phyloP scores from a whole-genome alignment of 1,284 basidiomycete genomes.

The Papiliotrema flavescens region DNA sequence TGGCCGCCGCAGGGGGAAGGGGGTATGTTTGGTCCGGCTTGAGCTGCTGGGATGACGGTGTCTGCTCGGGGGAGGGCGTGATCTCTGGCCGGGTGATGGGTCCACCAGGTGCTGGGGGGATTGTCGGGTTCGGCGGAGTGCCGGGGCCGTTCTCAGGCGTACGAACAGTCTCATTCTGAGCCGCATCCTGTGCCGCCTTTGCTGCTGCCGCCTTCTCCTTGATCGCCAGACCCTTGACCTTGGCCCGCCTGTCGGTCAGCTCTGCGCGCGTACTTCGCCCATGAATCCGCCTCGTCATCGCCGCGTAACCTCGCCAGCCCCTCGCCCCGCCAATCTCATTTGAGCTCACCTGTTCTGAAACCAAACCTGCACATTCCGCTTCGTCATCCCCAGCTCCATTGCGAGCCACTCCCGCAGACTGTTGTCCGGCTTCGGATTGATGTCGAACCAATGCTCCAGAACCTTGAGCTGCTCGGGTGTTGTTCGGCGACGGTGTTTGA shows the following conservation, averaged over 20 bases:
- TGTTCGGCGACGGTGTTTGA: conserved; percentile 84
- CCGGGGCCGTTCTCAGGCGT: not conserved
- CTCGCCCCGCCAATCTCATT: too few species aligned
- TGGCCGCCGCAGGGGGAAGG: not conserved
- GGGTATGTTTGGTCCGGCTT: not conserved
- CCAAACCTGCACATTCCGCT: conserved; percentile 91
- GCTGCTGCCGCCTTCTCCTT: conserved; percentile 29
- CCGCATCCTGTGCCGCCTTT: conserved; percentile 18
- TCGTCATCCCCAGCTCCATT: conserved; percentile 79
- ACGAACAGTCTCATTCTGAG: not conserved
- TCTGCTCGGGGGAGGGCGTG: too few species aligned
- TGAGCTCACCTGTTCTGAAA: conserved; percentile 75
- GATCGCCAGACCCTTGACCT: conserved; percentile 63
- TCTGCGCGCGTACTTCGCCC: not conserved
- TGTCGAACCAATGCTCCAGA: conserved; percentile 77
- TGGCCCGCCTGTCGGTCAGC: conserved; percentile 61
- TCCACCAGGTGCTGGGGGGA: not conserved
- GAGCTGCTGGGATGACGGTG: not conserved
- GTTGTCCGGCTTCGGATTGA: conserved; percentile 85
- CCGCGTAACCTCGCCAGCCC: too few species aligned
- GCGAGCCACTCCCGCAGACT: conserved; percentile 72
- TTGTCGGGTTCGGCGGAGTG: conserved; percentile 1
- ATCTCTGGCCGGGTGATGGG: too few species aligned
- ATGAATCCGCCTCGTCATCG: too few species aligned
- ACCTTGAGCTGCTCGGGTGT: conserved; percentile 77